Base-by-base conservation (phyloP, 73 alveolate species). In the Stentor coeruleus region DNA sequence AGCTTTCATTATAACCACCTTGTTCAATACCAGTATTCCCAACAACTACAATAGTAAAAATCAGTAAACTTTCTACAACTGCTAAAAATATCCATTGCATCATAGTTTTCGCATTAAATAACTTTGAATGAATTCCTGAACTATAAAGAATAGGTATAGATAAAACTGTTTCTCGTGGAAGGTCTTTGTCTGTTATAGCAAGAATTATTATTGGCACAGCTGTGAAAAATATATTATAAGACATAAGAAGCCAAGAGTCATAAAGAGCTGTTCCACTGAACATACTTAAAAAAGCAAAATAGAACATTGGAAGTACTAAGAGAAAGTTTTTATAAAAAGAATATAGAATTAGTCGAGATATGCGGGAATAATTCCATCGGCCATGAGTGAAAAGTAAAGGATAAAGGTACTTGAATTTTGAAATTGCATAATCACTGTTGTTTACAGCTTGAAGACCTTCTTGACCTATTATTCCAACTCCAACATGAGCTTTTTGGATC, bases 361-460 rank as follows among this genome's bases (percentile, higher is more conserved):
- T 85, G 83, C 98, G 88, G 41, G 92, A 86, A 74, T 95, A 95
- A 20, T 92, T 93, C 74, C 87, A 86, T 88, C 99, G 92, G 3
- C 99, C 99, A 94, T 97, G 99, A 73, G 87, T 90, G 58, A 97
- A 90, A 41, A 97, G 75, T 31, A 97, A 86, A 77, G 92, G 91
- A 88, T 90, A 81, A 39, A 97, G 85, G 80, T 85, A 84, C 76
- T 85, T 85, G 81, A 95, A 97, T 86, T 94, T 93, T 3, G 92
- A 90, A 35, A 94, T 89, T 3, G 98, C 90, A 85, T 92, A 92
- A 81, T 94, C 98, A 31, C 96, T 89, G 35, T 96, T 84, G 88
- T 95, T 89, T 1, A 93, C 98, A 3, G 98, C 98, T 79, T 91
- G 74, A 3, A 85, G 82, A 0, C 94, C 94, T 74, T 88, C 94